Conservation (phyloP, 192 early-diverging fungal species). For the Pilobolus umbonatus region DNA sequence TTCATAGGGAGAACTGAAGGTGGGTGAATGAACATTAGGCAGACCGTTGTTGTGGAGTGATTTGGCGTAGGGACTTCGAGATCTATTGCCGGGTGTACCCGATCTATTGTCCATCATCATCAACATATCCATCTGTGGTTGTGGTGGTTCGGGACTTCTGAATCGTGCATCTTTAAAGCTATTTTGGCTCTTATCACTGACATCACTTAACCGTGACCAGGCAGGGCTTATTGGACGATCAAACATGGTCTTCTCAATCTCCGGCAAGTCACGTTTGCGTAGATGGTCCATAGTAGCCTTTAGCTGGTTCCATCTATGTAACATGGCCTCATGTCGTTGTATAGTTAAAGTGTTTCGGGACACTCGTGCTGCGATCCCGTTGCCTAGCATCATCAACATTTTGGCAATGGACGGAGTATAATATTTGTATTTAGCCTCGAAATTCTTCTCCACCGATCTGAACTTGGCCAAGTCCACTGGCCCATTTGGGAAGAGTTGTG, state of each 20-base stretch:
- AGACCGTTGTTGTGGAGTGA: no score
- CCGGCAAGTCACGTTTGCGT: conserved; percentile 28
- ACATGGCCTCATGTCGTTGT: conserved; percentile 43
- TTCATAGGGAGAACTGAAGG: conserved; percentile 19
- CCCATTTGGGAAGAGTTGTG: not conserved
- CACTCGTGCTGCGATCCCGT: conserved; percentile 44
- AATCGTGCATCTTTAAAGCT: conserved; percentile 19
- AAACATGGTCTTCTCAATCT: conserved; percentile 23
- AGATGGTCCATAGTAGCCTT: conserved; percentile 30
- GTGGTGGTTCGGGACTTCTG: conserved; percentile 31
- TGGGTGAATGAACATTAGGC: no score
- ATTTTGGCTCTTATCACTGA: conserved; percentile 20
- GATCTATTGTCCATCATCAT: conserved; percentile 1
- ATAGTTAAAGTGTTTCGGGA: conserved; percentile 40
- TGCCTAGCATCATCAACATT: conserved; percentile 53
- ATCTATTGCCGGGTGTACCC: conserved; percentile 3
- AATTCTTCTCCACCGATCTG: conserved; percentile 46
- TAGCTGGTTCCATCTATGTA: conserved; percentile 48
- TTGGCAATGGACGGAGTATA: conserved; percentile 48
- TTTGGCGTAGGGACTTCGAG: conserved; percentile 17
- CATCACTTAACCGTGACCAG: conserved; percentile 27
- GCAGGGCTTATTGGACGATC: conserved; percentile 31
- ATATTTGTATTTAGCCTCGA: conserved; percentile 55
- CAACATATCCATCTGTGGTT: no score
- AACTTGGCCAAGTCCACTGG: conserved; percentile 40